A percentile compares a stretch with the other conserved stretches of the same genome.
Conservation (phyloP, 2,329 filamentous ascomycete genomes). For the Penicillium hesseltinei region DNA sequence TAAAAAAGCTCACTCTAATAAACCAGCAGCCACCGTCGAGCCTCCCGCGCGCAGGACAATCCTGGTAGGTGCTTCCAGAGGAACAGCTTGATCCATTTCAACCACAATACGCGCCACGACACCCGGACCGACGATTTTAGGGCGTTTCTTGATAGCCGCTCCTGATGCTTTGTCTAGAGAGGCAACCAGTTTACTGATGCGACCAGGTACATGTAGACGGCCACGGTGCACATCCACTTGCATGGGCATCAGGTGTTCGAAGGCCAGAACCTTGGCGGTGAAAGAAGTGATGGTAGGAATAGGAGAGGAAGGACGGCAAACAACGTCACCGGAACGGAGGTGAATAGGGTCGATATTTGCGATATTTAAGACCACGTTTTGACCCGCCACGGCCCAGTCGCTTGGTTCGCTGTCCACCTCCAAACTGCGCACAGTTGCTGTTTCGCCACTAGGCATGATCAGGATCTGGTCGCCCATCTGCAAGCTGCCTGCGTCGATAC, state of each 20-base stretch:
- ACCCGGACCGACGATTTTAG: conserved; percentile 77
- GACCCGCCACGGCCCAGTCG: conserved; percentile 91
- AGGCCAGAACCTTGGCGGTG: conserved; percentile 79
- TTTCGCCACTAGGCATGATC: conserved; percentile 77
- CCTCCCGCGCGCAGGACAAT: conserved; percentile 79
- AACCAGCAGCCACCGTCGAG: conserved; percentile 80
- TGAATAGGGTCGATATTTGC: conserved; percentile 81
- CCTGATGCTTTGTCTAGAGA: conserved; percentile 77
- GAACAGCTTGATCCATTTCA: conserved; percentile 69
- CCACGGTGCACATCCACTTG: conserved; percentile 85
- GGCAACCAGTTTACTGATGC: conserved; percentile 69
- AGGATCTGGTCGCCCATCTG: conserved; percentile 80
- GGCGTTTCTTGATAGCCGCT: conserved; percentile 74
- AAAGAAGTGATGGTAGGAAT: conserved; percentile 72
- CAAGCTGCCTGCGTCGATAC: conserved; percentile 77
- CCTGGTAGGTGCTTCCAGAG: conserved; percentile 74
- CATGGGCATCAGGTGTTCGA: conserved; percentile 87
- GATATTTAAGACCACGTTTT: conserved; percentile 82
- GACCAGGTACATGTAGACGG: conserved; percentile 72
- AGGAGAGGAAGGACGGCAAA: conserved; percentile 69
- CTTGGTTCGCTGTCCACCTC: conserved; percentile 69
- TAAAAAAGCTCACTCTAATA: conserved; percentile 59
- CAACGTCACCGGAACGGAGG: conserved; percentile 77
- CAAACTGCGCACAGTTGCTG: conserved; percentile 76
- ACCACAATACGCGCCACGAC: conserved; percentile 74